Evolutionary conservation across 805 yeast species (phyloP).

Genomic region (Starmerella floricola): DNA sequence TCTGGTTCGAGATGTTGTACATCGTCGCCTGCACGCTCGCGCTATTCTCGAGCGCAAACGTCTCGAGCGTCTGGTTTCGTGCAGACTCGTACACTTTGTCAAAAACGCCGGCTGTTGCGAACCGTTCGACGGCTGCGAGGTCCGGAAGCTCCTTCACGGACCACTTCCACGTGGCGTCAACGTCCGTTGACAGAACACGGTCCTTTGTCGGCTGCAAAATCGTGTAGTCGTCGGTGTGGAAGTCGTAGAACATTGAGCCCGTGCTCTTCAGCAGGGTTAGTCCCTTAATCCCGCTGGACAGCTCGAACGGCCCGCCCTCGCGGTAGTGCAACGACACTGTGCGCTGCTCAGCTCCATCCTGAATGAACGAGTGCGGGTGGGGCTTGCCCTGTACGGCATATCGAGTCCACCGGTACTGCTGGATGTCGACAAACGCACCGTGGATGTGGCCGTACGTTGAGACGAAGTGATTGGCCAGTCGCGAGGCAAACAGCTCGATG

Average conservation of each 20-base stretch:
- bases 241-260: conserved; percentile 86
- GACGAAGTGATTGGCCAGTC: conserved; percentile 69
- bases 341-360: conserved; percentile 75
- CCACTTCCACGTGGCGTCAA: conserved; percentile 62
- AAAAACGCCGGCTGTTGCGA: conserved; percentile 39
- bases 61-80: conserved; percentile 55
- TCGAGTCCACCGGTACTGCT: conserved; percentile 72
- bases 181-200: conserved; percentile 78
- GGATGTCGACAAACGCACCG: conserved; percentile 54
- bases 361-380: conserved; percentile 74
- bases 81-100: conserved; percentile 54
- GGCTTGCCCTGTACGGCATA: conserved; percentile 58
- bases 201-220: conserved; percentile 73
- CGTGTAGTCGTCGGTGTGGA: conserved; percentile 75
- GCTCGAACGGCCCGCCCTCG: conserved; percentile 35
- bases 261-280: conserved; percentile 81
- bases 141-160: conserved; percentile 34
- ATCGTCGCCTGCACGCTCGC: conserved; percentile 95
- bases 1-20: conserved; percentile 78
- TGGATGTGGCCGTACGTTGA: conserved; percentile 64
- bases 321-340: conserved; percentile 32
- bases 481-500: conserved; percentile 79
- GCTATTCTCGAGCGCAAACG: conserved; percentile 75
- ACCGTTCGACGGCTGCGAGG: conserved; percentile 19
- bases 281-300: conserved; percentile 63